Evolutionary conservation across 768 basidiomycete species (phyloP).

Genomic region (Multifurca ochricompacta): DNA sequence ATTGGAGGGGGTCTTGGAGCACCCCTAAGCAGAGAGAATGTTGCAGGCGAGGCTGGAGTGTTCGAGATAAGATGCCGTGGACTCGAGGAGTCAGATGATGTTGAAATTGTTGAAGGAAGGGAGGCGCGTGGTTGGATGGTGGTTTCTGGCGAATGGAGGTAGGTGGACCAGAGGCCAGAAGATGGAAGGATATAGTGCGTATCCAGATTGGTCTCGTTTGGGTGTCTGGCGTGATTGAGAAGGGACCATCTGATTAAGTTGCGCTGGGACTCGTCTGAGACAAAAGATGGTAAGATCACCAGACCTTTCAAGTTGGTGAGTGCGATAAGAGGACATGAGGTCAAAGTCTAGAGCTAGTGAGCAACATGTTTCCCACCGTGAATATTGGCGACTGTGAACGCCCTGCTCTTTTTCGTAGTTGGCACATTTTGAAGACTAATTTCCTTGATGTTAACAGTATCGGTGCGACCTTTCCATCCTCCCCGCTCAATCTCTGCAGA

Average conservation of each 20-base stretch:
- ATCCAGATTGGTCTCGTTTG: conserved; percentile 88
- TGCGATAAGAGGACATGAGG: conserved; percentile 1
- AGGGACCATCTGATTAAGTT: conserved; percentile 68
- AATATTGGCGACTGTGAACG: conserved; percentile 43
- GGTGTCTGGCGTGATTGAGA: conserved; percentile 59
- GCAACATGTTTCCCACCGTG: conserved; percentile 40
- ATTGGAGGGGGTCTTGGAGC: conserved; percentile 53
- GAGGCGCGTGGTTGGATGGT: conserved; percentile 43
- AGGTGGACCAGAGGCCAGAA: conserved; percentile 71
- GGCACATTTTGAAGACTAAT: conserved; percentile 25
- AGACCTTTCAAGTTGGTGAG: conserved; percentile 66
- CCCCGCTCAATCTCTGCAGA: conserved; percentile 37
- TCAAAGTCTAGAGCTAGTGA: conserved; percentile 5
- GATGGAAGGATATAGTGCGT: conserved; percentile 73
- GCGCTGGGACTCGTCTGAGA: conserved; percentile 56
- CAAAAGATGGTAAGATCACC: conserved; percentile 71
- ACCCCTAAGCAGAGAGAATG: conserved; percentile 42
- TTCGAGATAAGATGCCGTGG: conserved; percentile 69
- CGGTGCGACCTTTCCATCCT: conserved; percentile 40
- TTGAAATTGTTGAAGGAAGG: conserved; percentile 24
- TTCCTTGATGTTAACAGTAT: conserved; percentile 30
- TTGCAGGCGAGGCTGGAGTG: conserved; percentile 51
- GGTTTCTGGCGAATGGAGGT: conserved; percentile 32
- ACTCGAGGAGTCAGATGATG: conserved; percentile 32
- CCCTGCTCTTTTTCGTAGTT: conserved; percentile 24